These are phyloP conservation scores for Epithele typhae DNA, from an alignment of 768 basidiomycete species.

Conservation along the genomic window DNA sequence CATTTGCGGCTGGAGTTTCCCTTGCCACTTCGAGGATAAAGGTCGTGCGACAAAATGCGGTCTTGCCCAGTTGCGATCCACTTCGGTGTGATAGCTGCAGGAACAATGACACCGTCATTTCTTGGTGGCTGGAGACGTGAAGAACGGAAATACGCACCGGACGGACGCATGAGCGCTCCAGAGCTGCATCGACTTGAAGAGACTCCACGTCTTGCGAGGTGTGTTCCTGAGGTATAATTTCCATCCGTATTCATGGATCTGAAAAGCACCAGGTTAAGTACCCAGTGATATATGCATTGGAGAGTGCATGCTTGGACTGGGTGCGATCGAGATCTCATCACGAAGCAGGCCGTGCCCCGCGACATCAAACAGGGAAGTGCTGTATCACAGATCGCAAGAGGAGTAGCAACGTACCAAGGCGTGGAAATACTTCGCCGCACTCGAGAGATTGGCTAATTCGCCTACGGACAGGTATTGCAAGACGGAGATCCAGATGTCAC, in stretches of 20 bases:
- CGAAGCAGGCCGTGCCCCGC: too few relatives aligned
- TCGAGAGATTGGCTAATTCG: conserved; percentile 39
- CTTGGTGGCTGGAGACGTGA: background rate
- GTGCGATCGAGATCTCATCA: too few relatives aligned
- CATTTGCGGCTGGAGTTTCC: conserved; percentile 52
- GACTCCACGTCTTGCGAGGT: conserved; percentile 51
- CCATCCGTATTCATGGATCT: conserved; percentile 69
- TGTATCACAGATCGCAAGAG: too few relatives aligned
- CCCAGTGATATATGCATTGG: background rate
- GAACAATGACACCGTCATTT: background rate
- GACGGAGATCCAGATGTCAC: conserved; percentile 53
- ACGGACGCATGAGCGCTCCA: conserved; percentile 45
- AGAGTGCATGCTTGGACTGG: too few relatives aligned
- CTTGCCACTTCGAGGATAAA: conserved; percentile 53
- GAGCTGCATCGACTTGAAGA: conserved; percentile 35
- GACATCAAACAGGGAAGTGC: too few relatives aligned
- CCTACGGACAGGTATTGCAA: conserved; percentile 39
- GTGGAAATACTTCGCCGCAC: conserved; percentile 32
- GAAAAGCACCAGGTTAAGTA: background rate
- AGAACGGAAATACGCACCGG: conserved; percentile 19
- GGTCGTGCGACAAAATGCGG: conserved; percentile 58
- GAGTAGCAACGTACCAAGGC: conserved; percentile 38
- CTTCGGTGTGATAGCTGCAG: conserved; percentile 41
- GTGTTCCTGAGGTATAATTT: conserved; percentile 43
- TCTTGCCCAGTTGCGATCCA: conserved; percentile 51